A percentile compares a stretch with the other conserved stretches of the same genome.
phyloP scores from a whole-genome alignment of 2,329 filamentous ascomycete genomes.

The Didymella lethalis region DNA sequence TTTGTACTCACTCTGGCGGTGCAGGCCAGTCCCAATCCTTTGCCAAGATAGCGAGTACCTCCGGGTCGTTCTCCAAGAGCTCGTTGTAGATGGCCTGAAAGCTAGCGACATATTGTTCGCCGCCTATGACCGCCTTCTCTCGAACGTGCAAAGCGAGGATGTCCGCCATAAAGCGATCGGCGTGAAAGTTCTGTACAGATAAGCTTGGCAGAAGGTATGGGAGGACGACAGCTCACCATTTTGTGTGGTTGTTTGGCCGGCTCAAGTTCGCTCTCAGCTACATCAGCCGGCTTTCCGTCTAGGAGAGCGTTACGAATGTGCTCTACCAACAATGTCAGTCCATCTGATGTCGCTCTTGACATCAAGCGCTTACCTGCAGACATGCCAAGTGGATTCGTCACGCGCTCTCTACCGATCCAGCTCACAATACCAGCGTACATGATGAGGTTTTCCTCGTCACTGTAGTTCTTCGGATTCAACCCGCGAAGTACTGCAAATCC shows the following conservation, averaged over 20 bases:
- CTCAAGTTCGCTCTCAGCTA: background rate
- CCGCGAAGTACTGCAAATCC: background rate
- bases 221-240: background rate
- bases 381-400: background rate
- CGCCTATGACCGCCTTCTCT: background rate
- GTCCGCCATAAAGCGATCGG: background rate
- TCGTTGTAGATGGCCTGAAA: background rate
- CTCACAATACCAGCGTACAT: background rate
- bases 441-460: background rate
- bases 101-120: background rate
- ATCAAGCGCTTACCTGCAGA: background rate
- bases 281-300: background rate
- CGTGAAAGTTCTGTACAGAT: background rate
- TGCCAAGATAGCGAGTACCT: background rate
- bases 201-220: background rate
- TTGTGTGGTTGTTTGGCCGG: background rate
- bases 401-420: background rate
- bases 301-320: background rate
- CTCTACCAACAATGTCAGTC: background rate
- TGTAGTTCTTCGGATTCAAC: background rate
- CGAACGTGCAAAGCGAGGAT: background rate
- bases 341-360: background rate
- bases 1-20: background rate
- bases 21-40: background rate
- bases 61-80: background rate